Evolutionary conservation across 1,139 yeast genomes (phyloP).

Genomic region (Geotrichum aggregatum): DNA sequence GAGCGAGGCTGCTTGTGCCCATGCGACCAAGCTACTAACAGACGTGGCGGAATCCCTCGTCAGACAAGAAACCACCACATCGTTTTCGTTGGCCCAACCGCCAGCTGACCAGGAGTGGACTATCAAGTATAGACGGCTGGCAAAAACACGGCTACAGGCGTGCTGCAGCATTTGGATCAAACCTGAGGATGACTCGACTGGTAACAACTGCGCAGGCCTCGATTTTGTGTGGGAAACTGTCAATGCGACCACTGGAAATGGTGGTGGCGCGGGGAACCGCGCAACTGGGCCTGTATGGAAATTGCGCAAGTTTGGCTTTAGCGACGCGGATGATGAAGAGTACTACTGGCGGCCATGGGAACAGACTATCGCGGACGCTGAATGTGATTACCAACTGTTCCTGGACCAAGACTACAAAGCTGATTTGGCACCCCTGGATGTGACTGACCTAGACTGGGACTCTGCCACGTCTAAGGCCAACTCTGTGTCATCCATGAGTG

Average conservation of each 20-base stretch:
- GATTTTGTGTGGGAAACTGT: conserved; percentile 30
- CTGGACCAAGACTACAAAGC: conserved; percentile 19
- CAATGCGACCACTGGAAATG: neutral
- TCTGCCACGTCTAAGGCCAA: neutral
- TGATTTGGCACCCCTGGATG: conserved; percentile 15
- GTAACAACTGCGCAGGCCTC: conserved; percentile 16
- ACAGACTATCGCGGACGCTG: conserved; percentile 26
- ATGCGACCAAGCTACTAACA: conserved; percentile 9
- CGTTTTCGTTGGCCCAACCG: neutral
- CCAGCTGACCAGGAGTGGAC: neutral
- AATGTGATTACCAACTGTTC: conserved; percentile 24
- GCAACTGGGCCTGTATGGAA: conserved; percentile 28
- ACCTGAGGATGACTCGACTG: too few species aligned
- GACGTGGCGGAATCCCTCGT: neutral
- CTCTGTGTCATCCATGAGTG: neutral
- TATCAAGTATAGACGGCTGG: conserved; percentile 14
- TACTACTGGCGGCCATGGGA: conserved; percentile 33
- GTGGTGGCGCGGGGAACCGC: neutral
- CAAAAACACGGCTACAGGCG: conserved; percentile 9
- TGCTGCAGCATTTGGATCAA: conserved; percentile 1
- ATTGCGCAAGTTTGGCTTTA: conserved; percentile 27
- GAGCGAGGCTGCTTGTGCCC: conserved; percentile 18
- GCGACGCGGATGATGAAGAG: conserved; percentile 32
- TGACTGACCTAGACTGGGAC: conserved; percentile 17
- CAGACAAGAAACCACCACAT: neutral